Conservation (phyloP, 1,139 yeast species). For the Meyerozyma carpophila region DNA sequence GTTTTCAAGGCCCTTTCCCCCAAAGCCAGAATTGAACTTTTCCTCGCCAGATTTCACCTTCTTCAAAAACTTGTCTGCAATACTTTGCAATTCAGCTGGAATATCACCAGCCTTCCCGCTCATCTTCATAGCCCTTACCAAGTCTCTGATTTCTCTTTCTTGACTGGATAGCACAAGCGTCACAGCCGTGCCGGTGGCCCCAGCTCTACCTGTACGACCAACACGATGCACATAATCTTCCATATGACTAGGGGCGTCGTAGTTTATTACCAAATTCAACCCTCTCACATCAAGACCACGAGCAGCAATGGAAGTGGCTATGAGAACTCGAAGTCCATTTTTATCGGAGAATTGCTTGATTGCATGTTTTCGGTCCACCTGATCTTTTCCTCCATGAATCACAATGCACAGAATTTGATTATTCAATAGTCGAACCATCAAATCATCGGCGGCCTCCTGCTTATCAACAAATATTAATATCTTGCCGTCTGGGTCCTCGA, state of each 20-base stretch:
- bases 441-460: conserved; percentile 73
- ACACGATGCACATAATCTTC: conserved; percentile 96
- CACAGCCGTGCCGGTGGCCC: conserved; percentile 68
- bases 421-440: conserved; percentile 52
- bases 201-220: conserved; percentile 96
- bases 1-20: conserved; percentile 88
- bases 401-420: conserved; percentile 58
- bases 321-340: conserved; percentile 50
- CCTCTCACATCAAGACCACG: conserved; percentile 90
- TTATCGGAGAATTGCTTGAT: conserved; percentile 59
- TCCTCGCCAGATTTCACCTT: conserved; percentile 70
- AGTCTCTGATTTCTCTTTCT: conserved; percentile 64
- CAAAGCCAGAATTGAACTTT: conserved; percentile 72
- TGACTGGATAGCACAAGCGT: conserved; percentile 67
- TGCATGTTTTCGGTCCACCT: conserved; percentile 74
- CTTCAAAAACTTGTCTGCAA: conserved; percentile 53
- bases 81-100: conserved; percentile 44
- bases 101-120: conserved; percentile 42
- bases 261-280: conserved; percentile 73
- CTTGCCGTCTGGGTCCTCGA: conserved; percentile 38
- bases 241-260: conserved; percentile 85
- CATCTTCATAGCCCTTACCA: conserved; percentile 61
- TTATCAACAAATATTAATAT: conserved; percentile 81
- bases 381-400: conserved; percentile 92
- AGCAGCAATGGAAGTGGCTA: conserved; percentile 94